Evolutionary conservation across 306 rosid genomes (phyloP).

Genomic region (Acacia melanoxylon): DNA sequence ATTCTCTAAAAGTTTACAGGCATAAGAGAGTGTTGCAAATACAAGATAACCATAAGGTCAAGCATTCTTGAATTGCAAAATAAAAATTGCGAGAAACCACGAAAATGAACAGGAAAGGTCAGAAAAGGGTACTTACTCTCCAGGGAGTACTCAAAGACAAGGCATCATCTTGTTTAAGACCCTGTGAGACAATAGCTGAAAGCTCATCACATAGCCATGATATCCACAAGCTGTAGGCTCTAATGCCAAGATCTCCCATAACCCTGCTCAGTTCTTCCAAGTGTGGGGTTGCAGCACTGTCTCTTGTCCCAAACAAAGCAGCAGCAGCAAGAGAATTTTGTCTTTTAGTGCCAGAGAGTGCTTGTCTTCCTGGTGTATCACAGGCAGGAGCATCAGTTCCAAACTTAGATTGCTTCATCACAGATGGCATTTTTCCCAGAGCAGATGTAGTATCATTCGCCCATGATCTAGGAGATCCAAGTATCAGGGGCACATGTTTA

Average conservation of each 20-base stretch:
- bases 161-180: slow-evolving; percentile 76
- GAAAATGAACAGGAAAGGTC: not conserved
- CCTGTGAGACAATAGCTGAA: slow-evolving; percentile 57
- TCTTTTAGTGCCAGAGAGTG: slow-evolving; percentile 47
- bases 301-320: slow-evolving; percentile 80
- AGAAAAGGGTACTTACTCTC: slow-evolving; percentile 64
- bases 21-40: not conserved
- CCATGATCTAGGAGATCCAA: slow-evolving; percentile 94
- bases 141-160: slow-evolving; percentile 72
- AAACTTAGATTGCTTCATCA: slow-evolving; percentile 63
- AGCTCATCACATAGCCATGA: slow-evolving; percentile 84
- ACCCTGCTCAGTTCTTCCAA: slow-evolving; percentile 69
- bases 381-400: slow-evolving; percentile 55
- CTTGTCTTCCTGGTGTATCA: slow-evolving; percentile 59
- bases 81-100: slow-evolving; percentile 10
- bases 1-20: slow-evolving; percentile 19
- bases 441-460: slow-evolving; percentile 52
- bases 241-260: slow-evolving; percentile 77
- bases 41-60: not conserved
- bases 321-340: slow-evolving; percentile 64
- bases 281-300: slow-evolving; percentile 74
- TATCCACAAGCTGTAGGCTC: slow-evolving; percentile 90
- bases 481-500: slow-evolving; percentile 78
- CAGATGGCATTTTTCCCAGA: slow-evolving; percentile 58
- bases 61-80: slow-evolving; percentile 20